Evolutionary conservation across 352 stramenopile genomes (phyloP).

Genomic region (Thalassiosira exigua): DNA sequence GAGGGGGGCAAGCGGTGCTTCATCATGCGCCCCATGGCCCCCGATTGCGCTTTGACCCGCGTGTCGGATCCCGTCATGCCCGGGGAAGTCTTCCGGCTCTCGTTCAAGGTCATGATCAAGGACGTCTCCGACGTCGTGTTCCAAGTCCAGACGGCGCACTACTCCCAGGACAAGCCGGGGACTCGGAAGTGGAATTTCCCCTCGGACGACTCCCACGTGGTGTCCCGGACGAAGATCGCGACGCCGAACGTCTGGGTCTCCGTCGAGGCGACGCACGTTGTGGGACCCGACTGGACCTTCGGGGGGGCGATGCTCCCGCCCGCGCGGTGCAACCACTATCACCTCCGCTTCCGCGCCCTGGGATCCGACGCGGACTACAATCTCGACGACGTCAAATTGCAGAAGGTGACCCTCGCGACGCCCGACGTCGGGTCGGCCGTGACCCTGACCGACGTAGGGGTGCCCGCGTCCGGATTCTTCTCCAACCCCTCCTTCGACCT

Average conservation of each 20-base stretch:
- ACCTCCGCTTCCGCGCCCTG: conserved; percentile 31
- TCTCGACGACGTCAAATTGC: conserved; percentile 33
- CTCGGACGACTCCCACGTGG: conserved; percentile 30
- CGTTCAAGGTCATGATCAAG: neutral
- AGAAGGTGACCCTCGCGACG: conserved; percentile 7
- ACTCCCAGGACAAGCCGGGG: conserved; percentile 9
- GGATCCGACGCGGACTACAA: conserved; percentile 9
- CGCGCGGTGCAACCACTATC: conserved; percentile 29
- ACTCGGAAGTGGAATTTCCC: conserved; percentile 11
- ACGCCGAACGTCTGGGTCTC: conserved; percentile 25
- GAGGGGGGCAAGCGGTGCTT: conserved; percentile 37
- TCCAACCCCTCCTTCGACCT: conserved; percentile 43
- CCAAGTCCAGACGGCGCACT: conserved; percentile 44
- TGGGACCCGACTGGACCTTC: conserved; percentile 43
- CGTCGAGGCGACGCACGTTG: conserved; percentile 19
- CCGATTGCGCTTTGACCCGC: conserved; percentile 11
- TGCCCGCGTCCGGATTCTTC: conserved; percentile 33
- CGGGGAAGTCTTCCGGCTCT: neutral
- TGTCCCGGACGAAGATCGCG: conserved; percentile 18
- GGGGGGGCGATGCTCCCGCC: conserved; percentile 10
- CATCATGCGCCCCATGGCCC: conserved; percentile 34
- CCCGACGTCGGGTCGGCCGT: neutral
- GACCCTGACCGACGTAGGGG: neutral
- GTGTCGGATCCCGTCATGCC: conserved; percentile 3
- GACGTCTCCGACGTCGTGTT: conserved; percentile 19